Percentiles rank a stretch among this genome's conserved stretches.
These are phyloP conservation scores for Gossypium raimondii DNA, from an alignment of 345 rosid species.

Conservation along the genomic window DNA sequence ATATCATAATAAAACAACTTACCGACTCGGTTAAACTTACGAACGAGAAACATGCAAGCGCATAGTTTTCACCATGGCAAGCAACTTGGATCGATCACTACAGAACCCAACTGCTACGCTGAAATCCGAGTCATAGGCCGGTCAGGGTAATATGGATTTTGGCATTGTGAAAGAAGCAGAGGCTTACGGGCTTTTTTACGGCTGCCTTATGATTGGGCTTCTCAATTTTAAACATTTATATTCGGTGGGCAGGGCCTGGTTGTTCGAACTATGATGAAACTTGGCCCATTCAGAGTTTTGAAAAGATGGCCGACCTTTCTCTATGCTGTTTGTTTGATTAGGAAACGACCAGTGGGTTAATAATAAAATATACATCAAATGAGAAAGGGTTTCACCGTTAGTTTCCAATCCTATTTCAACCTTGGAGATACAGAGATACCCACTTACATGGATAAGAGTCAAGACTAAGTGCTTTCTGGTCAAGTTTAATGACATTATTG, in stretches of 20 bases:
- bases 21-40: background rate
- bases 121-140: background rate
- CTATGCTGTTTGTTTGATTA: too few species aligned
- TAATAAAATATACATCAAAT: too few species aligned
- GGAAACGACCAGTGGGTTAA: too few species aligned
- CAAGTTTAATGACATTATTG: background rate
- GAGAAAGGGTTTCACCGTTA: background rate
- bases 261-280: background rate
- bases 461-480: background rate
- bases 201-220: background rate
- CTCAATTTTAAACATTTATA: too few species aligned
- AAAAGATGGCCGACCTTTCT: conserved; percentile 17
- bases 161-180: too few species aligned
- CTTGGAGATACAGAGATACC: background rate
- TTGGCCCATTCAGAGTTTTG: conserved; percentile 29
- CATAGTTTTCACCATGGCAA: background rate
- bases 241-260: background rate
- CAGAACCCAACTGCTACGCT: too few species aligned
- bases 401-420: background rate
- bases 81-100: background rate
- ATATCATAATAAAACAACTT: too few species aligned
- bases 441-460: background rate
- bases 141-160: background rate
- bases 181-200: too few species aligned
- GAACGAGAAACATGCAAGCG: background rate